Base-by-base conservation (phyloP, 1,284 basidiomycete genomes). In the Ganoderma multipileum region DNA sequence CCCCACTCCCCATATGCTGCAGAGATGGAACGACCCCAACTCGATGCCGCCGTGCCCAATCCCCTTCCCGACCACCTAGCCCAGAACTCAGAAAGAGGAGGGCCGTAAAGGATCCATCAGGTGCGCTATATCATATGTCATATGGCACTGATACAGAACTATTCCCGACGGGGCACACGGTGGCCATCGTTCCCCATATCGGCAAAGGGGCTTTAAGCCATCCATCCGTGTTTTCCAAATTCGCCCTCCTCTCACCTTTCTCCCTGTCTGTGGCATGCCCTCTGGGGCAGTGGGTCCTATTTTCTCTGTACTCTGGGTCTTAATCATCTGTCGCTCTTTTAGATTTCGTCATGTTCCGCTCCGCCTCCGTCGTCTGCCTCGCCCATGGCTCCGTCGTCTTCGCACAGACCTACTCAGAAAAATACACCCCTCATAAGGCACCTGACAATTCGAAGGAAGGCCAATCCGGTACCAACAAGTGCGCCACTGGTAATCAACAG, bases 391-490 rank as follows among this genome's bases (percentile, higher is more conserved):
- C 72, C 9, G 57, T 69, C 63, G 76, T 76, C 54, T 74, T 71
- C 20, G 76, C 76, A 41, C 77, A 83, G 75, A 78, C 78, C 8
- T 80, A 84, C 76, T 75, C 77, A 60, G 80, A 81, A 58, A 78
- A 82, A 59, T 84, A 82, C 70, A 72, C 78, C 44, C 80, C 78
- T 41, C 81, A 81, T 0, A 85, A 85, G 71, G 81, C 81, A 1
- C 88, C 88, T 4, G 76, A 79, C 38, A 80, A 82, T n/a, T 83
- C 85, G 8, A 86, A 92, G 75, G 76, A 86, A 50, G 91, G 89
- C 30, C 91, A 91, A 77, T 72, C 83, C 36, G 90, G 89, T n/a
- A 89, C 88, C 23, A 89, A 91, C 76, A 79, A 83, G 64, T 94
- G 92, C 79, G 89, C 88, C 12, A 85, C 85, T 2, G 80, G 78